A percentile compares a stretch with the other conserved stretches of the same genome.
Conservation (phyloP, 1,139 yeast species). For the Hemisphaericaspora xylanilytica region DNA sequence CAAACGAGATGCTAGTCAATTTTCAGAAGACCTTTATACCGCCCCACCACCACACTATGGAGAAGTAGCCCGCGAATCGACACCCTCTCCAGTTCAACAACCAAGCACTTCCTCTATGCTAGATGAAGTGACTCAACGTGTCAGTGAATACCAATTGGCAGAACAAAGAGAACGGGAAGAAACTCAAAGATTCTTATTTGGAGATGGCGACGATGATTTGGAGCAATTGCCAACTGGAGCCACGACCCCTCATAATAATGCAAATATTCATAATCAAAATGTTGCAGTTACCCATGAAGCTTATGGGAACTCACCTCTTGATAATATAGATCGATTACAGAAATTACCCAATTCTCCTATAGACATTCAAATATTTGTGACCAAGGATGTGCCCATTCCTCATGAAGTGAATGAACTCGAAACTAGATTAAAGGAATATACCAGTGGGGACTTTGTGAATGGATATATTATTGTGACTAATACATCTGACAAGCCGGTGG, state of each 20-base stretch:
- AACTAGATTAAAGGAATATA: constrained; percentile 44
- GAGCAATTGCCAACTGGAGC: not conserved
- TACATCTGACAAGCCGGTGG: constrained; percentile 36
- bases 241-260: constrained; percentile 3
- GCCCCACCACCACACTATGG: constrained; percentile 47
- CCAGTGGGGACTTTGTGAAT: constrained; percentile 39
- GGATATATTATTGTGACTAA: constrained; percentile 42
- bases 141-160: constrained; percentile 17
- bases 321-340: constrained; percentile 42
- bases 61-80: constrained; percentile 29
- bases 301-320: constrained; percentile 44
- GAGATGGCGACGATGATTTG: constrained; percentile 18
- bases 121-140: constrained; percentile 17
- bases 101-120: constrained; percentile 9
- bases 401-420: constrained; percentile 35
- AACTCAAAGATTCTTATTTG: constrained; percentile 23
- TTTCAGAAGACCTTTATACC: constrained; percentile 35
- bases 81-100: constrained; percentile 19
- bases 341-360: constrained; percentile 37
- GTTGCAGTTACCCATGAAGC: constrained; percentile 26
- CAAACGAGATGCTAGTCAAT: constrained; percentile 46
- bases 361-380: constrained; percentile 43
- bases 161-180: constrained; percentile 17
- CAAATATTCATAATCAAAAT: constrained; percentile 16
- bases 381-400: constrained; percentile 42